Evolutionary conservation across 306 rosid genomes (phyloP).

Genomic region (Amphicarpaea edgeworthii): DNA sequence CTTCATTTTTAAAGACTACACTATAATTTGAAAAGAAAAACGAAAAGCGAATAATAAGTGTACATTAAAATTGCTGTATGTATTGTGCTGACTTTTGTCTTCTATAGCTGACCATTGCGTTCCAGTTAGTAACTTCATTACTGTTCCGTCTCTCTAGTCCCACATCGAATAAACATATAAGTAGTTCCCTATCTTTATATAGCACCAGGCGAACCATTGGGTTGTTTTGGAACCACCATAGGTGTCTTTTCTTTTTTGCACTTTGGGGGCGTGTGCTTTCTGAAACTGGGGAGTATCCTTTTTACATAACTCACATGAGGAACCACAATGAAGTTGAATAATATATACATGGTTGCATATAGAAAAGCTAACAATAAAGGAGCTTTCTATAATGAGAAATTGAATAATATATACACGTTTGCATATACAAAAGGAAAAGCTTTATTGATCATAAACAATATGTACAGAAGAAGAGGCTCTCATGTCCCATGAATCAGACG

Average conservation of each 20-base stretch:
- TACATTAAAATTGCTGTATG: too few species aligned
- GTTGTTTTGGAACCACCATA: too few species aligned
- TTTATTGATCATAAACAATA: conserved; percentile 28
- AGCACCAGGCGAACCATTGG: background rate
- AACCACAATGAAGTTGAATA: too few species aligned
- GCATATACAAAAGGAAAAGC: background rate
- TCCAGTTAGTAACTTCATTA: too few species aligned
- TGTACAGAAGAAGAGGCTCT: conserved; percentile 33
- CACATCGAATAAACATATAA: background rate
- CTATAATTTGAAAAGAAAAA: background rate
- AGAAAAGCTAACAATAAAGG: background rate
- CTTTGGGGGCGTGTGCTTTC: background rate
- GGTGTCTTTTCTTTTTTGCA: background rate
- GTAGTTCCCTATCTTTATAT: background rate
- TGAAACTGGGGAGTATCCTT: background rate
- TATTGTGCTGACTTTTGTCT: too few species aligned
- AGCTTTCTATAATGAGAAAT: conserved; percentile 28
- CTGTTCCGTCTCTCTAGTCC: background rate
- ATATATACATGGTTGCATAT: background rate
- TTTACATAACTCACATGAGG: background rate
- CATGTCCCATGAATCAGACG: conserved; percentile 56
- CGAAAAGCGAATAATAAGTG: too few species aligned
- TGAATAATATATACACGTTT: conserved; percentile 25
- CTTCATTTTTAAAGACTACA: conserved; percentile 2
- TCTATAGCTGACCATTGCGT: too few species aligned